Conservation (phyloP, 495 filamentous ascomycete genomes). For the Tuber calosporum region DNA sequence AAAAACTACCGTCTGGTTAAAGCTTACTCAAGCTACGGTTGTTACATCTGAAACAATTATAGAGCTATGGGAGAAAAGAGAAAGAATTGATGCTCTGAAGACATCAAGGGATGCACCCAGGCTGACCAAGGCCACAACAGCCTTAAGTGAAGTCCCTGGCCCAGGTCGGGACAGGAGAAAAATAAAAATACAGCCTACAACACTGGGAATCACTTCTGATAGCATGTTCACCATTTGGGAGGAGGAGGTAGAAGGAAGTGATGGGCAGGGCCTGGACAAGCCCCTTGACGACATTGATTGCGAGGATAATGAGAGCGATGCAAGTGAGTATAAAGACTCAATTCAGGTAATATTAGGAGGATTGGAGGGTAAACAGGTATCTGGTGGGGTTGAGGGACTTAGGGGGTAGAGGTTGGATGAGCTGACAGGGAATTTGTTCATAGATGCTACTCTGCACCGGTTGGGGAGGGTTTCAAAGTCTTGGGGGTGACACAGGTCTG, state of each 20-base stretch:
- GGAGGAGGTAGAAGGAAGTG: too few species aligned
- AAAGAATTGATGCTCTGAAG: not conserved
- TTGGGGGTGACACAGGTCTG: not conserved
- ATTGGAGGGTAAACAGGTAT: not conserved
- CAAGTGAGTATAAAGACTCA: not conserved
- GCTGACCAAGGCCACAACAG: too few species aligned
- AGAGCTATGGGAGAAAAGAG: not conserved
- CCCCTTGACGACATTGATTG: not conserved
- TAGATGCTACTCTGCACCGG: not conserved
- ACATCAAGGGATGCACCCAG: not conserved
- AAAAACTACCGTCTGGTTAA: not conserved
- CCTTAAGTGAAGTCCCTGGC: too few species aligned
- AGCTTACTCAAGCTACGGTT: not conserved
- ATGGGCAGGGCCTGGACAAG: not conserved
- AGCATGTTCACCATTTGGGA: not conserved
- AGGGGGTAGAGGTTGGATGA: not conserved
- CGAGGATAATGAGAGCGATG: not conserved
- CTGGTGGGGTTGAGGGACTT: not conserved
- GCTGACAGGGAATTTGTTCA: not conserved
- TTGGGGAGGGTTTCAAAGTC: not conserved
- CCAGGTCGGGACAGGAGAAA: too few species aligned
- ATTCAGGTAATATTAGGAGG: not conserved
- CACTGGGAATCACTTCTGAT: not conserved
- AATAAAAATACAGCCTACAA: not conserved
- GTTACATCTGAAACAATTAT: not conserved